Conservation (phyloP, 306 rosid genomes). For the Albizia julibrissin region DNA sequence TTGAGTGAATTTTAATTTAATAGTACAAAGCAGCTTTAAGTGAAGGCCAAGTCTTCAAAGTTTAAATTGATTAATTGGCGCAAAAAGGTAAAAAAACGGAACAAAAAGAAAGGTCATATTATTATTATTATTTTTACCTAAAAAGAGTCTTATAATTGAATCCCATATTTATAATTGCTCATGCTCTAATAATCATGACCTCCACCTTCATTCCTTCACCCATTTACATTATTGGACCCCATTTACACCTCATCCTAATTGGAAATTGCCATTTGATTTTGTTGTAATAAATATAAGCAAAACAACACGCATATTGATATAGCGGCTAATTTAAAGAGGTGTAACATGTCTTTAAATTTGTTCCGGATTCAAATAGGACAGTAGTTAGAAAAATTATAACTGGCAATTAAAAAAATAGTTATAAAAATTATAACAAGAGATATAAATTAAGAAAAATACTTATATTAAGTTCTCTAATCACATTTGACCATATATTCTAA, state of each 20-base stretch:
- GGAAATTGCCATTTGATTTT: not conserved
- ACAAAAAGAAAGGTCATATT: too few species aligned
- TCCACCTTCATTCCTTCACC: not conserved
- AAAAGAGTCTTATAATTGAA: not conserved
- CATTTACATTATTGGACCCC: not conserved
- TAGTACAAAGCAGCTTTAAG: conserved; percentile 25
- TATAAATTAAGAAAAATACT: too few species aligned
- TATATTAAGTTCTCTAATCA: too few species aligned
- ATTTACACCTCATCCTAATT: not conserved
- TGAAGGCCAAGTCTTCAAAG: conserved; percentile 26
- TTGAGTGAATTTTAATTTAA: conserved; percentile 8
- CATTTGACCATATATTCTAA: too few species aligned
- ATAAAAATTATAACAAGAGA: too few species aligned
- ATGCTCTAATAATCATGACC: conserved; percentile 12
- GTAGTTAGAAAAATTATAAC: not conserved
- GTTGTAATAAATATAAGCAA: not conserved
- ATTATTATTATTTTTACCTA: not conserved
- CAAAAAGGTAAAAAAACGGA: not conserved
- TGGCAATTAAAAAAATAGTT: too few species aligned
- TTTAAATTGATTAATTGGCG: not conserved
- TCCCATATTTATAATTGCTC: not conserved
- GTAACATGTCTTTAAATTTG: not conserved
- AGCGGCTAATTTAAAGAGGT: not conserved
- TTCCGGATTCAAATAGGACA: not conserved
- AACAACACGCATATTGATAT: not conserved